Evolutionary conservation across 495 filamentous ascomycete species (phyloP).

Genomic region (Aspergillus panamensis): DNA sequence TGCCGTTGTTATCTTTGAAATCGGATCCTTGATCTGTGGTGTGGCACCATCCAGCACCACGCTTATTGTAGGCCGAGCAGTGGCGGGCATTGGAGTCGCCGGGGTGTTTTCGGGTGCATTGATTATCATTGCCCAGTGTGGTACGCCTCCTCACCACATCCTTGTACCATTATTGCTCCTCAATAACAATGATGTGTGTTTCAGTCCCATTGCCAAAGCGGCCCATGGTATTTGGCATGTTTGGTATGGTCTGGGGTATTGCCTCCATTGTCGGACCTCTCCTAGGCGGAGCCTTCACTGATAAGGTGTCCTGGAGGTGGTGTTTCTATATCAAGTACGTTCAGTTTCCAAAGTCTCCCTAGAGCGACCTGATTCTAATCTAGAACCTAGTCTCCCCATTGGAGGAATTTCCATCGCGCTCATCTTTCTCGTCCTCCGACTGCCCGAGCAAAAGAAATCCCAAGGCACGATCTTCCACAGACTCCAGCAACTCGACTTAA

Average conservation of each 20-base stretch:
- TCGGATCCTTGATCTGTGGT: slow-evolving; percentile 67
- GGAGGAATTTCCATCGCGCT: slow-evolving; percentile 54
- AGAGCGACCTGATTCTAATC: background rate
- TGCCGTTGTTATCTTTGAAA: slow-evolving; percentile 64
- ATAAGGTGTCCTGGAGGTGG: slow-evolving; percentile 72
- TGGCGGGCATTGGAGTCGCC: slow-evolving; percentile 67
- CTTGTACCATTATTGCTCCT: background rate
- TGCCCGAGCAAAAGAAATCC: slow-evolving; percentile 23
- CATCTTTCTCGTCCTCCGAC: slow-evolving; percentile 50
- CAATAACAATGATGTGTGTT: background rate
- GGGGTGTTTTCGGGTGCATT: slow-evolving; percentile 76
- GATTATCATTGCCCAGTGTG: slow-evolving; percentile 53
- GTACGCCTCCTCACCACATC: background rate
- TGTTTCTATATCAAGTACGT: slow-evolving; percentile 71
- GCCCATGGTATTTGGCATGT: slow-evolving; percentile 63
- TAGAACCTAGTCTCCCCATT: slow-evolving; percentile 47
- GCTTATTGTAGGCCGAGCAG: slow-evolving; percentile 72
- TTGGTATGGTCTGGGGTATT: slow-evolving; percentile 69
- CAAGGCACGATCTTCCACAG: slow-evolving; percentile 22
- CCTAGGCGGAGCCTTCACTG: slow-evolving; percentile 55
- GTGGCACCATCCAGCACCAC: slow-evolving; percentile 59
- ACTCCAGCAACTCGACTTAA: slow-evolving; percentile 31
- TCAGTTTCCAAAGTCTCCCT: background rate
- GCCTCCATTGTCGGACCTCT: slow-evolving; percentile 66
- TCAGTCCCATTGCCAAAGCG: slow-evolving; percentile 54